Base-by-base conservation (phyloP, 768 basidiomycete genomes). In the Mycena vulgaris region DNA sequence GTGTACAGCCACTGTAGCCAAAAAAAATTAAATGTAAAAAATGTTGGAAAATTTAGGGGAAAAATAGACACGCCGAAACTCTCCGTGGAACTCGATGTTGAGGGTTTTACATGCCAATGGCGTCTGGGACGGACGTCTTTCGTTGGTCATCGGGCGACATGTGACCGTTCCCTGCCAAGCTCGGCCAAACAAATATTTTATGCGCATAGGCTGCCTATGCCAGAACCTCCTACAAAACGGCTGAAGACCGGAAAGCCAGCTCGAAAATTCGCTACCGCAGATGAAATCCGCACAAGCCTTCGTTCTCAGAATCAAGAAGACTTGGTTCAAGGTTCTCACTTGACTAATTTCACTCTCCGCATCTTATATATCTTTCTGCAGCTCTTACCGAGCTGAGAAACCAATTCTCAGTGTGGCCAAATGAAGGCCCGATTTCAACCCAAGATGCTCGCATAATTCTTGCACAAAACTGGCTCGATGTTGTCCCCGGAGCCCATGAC, bases 371-470 rank as follows among this genome's bases (percentile, higher is more conserved):
- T 64, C 64, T 25, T 62, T 57, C 39, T 62, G 23, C 40, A 87
- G 86, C 79, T 66, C 78, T 94, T 33, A 86, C 79, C 30, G 81
- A 86, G 6, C 76, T 95, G 67, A 84, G 92, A 40, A 93, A 92
- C 72, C 91, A 92, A 68, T 76, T 95, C 19, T 87, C 87, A 5
- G 73, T 89, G 30, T 85, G 85, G 73, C 75, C 80, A 1, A 82
- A 78, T 55, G 92, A 94, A 70, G 75, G 71, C 10, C 70, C 76
- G 11, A 78, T 93, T 16, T 66, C 85, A 3, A 84, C 88, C 0
- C 84, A 88, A 37, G 93, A 95, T 78, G 84, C 84, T 37, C 85
- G 93, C 37, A 78, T 95, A 10, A 59, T 85, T 3, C 83, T 95
- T 7, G 87, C 84, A 0, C 88, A 89, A 71, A 80, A 83, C 48